A percentile compares a stretch with the other conserved stretches of the same genome.
These are phyloP conservation scores for Coemansia pectinata DNA, from an alignment of 192 early-diverging fungal genomes.

Conservation along the genomic window DNA sequence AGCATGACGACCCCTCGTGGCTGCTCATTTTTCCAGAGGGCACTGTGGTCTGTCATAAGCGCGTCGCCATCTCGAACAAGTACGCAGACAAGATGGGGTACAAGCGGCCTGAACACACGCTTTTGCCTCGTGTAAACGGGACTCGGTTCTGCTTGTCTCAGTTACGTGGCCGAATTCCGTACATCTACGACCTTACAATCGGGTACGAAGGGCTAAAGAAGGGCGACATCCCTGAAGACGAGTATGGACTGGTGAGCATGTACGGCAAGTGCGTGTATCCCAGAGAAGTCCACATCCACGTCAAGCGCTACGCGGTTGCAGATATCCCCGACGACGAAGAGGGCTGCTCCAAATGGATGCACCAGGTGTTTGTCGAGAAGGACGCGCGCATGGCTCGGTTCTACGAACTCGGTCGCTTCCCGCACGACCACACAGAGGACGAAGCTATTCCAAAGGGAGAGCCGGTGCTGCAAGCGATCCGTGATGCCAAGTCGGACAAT, in stretches of 20 bases:
- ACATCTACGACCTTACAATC: constrained; percentile 87
- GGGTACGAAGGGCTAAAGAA: constrained; percentile 77
- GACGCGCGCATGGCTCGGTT: constrained; percentile 78
- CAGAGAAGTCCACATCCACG: constrained; percentile 77
- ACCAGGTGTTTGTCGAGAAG: constrained; percentile 78
- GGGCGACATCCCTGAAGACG: constrained; percentile 80
- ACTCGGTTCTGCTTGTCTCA: constrained; percentile 69
- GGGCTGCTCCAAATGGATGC: constrained; percentile 75
- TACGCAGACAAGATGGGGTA: constrained; percentile 71
- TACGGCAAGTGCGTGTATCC: constrained; percentile 76
- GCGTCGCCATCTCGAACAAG: constrained; percentile 63
- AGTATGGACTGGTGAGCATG: constrained; percentile 74
- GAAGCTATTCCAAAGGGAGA: constrained; percentile 25
- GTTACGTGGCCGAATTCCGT: constrained; percentile 65
- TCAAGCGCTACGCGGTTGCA: constrained; percentile 64
- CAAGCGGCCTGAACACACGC: constrained; percentile 63
- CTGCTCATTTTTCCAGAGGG: constrained; percentile 96
- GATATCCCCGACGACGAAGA: constrained; percentile 72
- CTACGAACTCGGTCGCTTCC: constrained; percentile 75
- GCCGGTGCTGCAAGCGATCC: constrained; percentile 26
- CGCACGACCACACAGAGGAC: constrained; percentile 47
- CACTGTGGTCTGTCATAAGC: constrained; percentile 81
- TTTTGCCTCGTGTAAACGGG: constrained; percentile 86
- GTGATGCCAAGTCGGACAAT: constrained; percentile 17
- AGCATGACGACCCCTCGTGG: constrained; percentile 74